phyloP scores from a whole-genome alignment of 2,329 filamentous ascomycete species.

The Orbilia brochopaga region DNA sequence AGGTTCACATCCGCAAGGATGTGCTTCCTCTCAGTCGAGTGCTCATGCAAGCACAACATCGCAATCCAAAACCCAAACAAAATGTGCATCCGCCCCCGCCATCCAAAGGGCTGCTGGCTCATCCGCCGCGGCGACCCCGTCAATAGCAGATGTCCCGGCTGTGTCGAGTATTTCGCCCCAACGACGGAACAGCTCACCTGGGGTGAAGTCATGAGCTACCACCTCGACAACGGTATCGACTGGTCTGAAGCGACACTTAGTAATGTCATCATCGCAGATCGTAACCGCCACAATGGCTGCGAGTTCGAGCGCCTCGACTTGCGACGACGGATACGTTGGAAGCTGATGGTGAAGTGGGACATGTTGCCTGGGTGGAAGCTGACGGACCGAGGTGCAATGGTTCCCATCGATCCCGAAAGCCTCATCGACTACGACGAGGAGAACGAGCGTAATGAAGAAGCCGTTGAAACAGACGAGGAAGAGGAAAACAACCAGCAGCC shows the following conservation, averaged over 20 bases:
- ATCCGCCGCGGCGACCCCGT: slow-evolving; percentile 35
- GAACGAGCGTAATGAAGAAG: neutral
- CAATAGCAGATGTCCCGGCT: slow-evolving; percentile 15
- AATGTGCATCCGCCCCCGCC: slow-evolving; percentile 31
- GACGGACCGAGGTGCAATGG: slow-evolving; percentile 13
- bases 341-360: neutral
- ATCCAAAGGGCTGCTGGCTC: slow-evolving; percentile 46
- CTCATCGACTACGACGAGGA: neutral
- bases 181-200: slow-evolving; percentile 24
- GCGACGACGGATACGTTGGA: slow-evolving; percentile 22
- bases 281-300: slow-evolving; percentile 22
- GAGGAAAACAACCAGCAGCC: slow-evolving; percentile 4
- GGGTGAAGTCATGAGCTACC: slow-evolving; percentile 28
- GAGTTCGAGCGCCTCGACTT: slow-evolving; percentile 26
- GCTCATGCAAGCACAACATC: slow-evolving; percentile 39
- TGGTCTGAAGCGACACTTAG: slow-evolving; percentile 26
- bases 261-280: slow-evolving; percentile 27
- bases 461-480: no score
- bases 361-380: slow-evolving; percentile 25
- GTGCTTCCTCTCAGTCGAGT: slow-evolving; percentile 42
- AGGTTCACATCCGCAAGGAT: slow-evolving; percentile 5
- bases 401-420: slow-evolving; percentile 1
- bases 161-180: slow-evolving; percentile 29
- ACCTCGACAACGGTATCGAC: slow-evolving; percentile 13
- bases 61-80: slow-evolving; percentile 21